Evolutionary conservation across 106 monocot genomes (phyloP), one percentile per base, ranked within the genome.

Genomic region (Acorus calamus): DNA sequence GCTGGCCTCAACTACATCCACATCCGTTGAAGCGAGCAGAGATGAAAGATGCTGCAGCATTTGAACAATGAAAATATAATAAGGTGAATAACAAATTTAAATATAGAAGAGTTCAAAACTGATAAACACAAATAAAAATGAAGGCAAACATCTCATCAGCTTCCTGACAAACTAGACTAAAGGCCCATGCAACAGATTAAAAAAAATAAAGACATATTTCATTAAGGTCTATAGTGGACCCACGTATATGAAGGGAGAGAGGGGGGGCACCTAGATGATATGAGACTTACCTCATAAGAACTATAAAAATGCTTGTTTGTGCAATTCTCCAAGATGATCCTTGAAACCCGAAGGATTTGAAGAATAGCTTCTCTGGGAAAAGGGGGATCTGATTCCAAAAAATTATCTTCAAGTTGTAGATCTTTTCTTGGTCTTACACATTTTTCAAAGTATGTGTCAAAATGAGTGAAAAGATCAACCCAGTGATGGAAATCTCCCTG

Each of bases 401-500:
- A 81, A 72, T 65, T 52, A 6, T 79, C 81, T 62, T 77, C 81
- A 64, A 89, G 48, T 57, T 70, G 76, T 49, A 84, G 79, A 74
- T 89, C 84, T 65, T 89, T 84, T 56, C 84, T 79, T 66, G 76
- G 73, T 52, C 79, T 84, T 55, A 84, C 71, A 45, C 66, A 74
- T 50, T 77, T 84, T 56, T 89, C 84, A 64, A 84, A 84, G 64
- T 75, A 89, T 14, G 79, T 77, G 64, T 84, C 88, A 59, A 89
- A 89, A 65, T 73, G 76, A 74, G 70, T 84, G 58, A 89, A 89
- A 77, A 89, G 84, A 14, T 81, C 81, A 28, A 76, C 68, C 88
- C 88, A 89, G 61, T 89, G 88, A 75, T 89, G 80, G 64, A 89
- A 84, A 76, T 89, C 84, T 58, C 88, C 88, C 84, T 89, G 74